Base-by-base conservation (phyloP, 2,329 filamentous ascomycete genomes). In the Hypoxylon sp. region DNA sequence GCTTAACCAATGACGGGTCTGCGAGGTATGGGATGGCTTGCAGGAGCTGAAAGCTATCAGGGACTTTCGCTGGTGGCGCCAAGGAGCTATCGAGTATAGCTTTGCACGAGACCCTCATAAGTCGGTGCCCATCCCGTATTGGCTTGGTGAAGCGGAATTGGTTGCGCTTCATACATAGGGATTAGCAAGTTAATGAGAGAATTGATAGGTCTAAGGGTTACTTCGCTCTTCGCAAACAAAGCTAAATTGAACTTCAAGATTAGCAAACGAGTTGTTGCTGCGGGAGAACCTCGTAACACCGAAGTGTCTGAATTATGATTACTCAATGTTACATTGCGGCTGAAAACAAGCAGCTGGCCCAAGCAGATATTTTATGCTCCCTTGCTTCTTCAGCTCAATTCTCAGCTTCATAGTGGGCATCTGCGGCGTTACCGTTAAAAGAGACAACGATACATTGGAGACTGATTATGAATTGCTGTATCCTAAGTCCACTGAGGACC, bases 11-110 rank as follows among this genome's bases (percentile, higher is more conserved):
- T 75, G 62, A 60, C 36, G 55, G 57, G 21, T 30, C 38, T 57
- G 65, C 51, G 38, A 46, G 52, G 60, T 51, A 23, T 38, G 69
- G 36, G 67, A 72, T 77, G 75, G 74, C 73, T 78, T 79, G 76
- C 79, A 78, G 74, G 70, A 80, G 79, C 79, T 81, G 79, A 80
- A 75, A 57, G 36, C 43, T 46, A 48, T 49, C 45, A 68, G 63
- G 64, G 38, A 50, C 48, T 62, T 52, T 70, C 63, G 57, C 64
- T 70, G 65, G 61, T 53, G 50, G 53, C 57, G 75, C 73, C 72
- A 77, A 76, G 74, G 58, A 52, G 57, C 68, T 72, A 71, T 72
- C 52, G 62, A 67, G 46, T 43, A 69, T 71, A 73, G 62, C 60
- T 70, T 68, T 60, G 52, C 70, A 71, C 70, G 63, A 69, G 66